Percentiles rank a stretch among this genome's conserved stretches.
Conservation (phyloP, 768 basidiomycete genomes). For the Leccinum incarnatum region DNA sequence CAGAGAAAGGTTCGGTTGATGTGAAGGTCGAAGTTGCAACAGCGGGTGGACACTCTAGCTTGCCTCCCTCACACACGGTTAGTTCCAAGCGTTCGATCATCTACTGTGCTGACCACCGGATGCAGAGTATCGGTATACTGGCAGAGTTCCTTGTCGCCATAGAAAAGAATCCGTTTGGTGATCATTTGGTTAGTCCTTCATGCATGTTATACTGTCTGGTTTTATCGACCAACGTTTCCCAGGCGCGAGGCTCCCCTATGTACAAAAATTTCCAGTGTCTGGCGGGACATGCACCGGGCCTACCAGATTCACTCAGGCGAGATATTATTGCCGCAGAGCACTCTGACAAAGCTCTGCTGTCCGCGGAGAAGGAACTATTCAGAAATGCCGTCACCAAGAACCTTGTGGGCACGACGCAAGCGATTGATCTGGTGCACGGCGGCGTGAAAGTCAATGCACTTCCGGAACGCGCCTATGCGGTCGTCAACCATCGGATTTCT, state of each 20-base stretch:
- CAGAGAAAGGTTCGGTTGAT: slow-evolving; percentile 73
- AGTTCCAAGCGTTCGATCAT: slow-evolving; percentile 10
- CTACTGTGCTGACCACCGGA: slow-evolving; percentile 8
- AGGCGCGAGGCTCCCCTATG: slow-evolving; percentile 56
- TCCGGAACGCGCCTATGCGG: slow-evolving; percentile 66
- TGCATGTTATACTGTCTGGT: neutral
- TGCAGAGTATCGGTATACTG: slow-evolving; percentile 80
- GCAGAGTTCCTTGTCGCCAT: slow-evolving; percentile 64
- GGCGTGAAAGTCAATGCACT: slow-evolving; percentile 78
- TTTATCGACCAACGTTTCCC: neutral
- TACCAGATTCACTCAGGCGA: slow-evolving; percentile 47
- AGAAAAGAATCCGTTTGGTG: slow-evolving; percentile 60
- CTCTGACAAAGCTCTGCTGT: slow-evolving; percentile 50
- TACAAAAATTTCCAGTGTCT: slow-evolving; percentile 65
- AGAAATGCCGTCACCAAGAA: slow-evolving; percentile 41
- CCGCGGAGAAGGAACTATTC: slow-evolving; percentile 48
- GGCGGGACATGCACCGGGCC: slow-evolving; percentile 55
- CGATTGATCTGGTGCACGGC: slow-evolving; percentile 66
- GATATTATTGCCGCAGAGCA: slow-evolving; percentile 45
- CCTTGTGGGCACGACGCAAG: slow-evolving; percentile 70
- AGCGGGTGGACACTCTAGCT: slow-evolving; percentile 81
- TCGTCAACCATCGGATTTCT: slow-evolving; percentile 73
- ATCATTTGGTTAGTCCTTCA: slow-evolving; percentile 43
- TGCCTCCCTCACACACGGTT: slow-evolving; percentile 81
- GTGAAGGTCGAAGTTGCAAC: slow-evolving; percentile 62